Conservation (phyloP, 352 stramenopile genomes). For the Pythium inflatum region DNA sequence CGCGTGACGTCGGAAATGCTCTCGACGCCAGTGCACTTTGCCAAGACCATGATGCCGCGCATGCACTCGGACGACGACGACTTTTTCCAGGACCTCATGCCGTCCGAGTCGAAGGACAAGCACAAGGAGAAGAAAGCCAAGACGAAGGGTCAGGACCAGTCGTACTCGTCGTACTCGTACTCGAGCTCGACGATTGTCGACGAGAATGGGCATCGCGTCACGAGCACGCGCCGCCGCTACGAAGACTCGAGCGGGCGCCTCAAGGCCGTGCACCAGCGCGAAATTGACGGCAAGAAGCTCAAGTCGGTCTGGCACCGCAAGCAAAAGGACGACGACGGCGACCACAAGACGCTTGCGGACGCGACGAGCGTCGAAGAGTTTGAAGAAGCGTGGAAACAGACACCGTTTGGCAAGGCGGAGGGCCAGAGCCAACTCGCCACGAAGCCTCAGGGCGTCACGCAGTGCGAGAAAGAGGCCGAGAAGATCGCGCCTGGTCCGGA, state of each 20-base stretch:
- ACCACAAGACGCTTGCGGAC: slow-evolving; percentile 49
- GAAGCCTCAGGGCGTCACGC: slow-evolving; percentile 30
- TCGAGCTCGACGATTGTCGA: slow-evolving; percentile 70
- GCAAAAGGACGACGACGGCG: slow-evolving; percentile 53
- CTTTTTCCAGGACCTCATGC: slow-evolving; percentile 66
- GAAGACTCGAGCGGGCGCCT: slow-evolving; percentile 73
- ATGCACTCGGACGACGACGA: slow-evolving; percentile 50
- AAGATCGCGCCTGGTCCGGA: slow-evolving; percentile 25
- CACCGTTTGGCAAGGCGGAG: slow-evolving; percentile 49
- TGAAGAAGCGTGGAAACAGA: slow-evolving; percentile 52
- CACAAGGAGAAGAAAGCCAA: slow-evolving; percentile 17
- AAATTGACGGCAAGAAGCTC: slow-evolving; percentile 69
- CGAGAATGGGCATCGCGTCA: slow-evolving; percentile 54
- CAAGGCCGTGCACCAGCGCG: slow-evolving; percentile 72
- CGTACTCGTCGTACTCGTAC: slow-evolving; percentile 56
- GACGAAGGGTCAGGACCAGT: slow-evolving; percentile 16
- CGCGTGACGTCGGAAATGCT: slow-evolving; percentile 45
- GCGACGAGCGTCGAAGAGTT: slow-evolving; percentile 55
- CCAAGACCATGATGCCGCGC: slow-evolving; percentile 20
- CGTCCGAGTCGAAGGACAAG: slow-evolving; percentile 32
- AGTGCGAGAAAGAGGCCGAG: slow-evolving; percentile 29
- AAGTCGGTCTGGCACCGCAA: slow-evolving; percentile 57
- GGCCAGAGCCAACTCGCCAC: slow-evolving; percentile 12
- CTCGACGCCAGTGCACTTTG: slow-evolving; percentile 23
- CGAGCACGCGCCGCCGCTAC: slow-evolving; percentile 64